Base-by-base conservation (phyloP, 768 basidiomycete species). In the Cystobasidiopsis lactophilus region DNA sequence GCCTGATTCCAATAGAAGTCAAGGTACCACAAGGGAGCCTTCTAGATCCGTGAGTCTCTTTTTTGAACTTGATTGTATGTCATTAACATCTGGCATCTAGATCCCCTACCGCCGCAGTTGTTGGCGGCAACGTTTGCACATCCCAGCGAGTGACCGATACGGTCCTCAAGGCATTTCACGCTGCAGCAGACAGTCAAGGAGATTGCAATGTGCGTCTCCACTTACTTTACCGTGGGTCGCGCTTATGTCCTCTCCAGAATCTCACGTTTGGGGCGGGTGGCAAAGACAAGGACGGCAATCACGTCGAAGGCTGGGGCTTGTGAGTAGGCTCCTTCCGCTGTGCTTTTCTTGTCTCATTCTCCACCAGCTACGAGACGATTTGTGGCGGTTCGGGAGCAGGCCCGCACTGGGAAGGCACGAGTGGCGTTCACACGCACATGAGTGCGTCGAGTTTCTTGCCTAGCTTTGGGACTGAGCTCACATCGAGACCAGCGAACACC, bases 71-170 rank as follows among this genome's bases (percentile, higher is more conserved):
- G n/a, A n/a, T n/a, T n/a, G n/a, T n/a, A n/a, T n/a, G n/a, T n/a
- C n/a, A n/a, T n/a, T n/a, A n/a, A n/a, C n/a, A n/a, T n/a, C n/a
- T n/a, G n/a, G n/a, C n/a, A n/a, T n/a, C n/a, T n/a, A n/a, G n/a
- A n/a, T n/a, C n/a, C n/a, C n/a, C n/a, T 40, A 86, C 82, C 0
- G 84, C 82, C 10, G 89, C 88, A 0, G 85, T 91, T 4, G 89
- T 85, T 57, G 86, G 82, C 29, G 88, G 88, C 11, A 95, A 93
- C 63, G 85, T 89, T 1, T 69, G 85, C 41, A 88, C 85, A 3
- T 82, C 79, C 4, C 88, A 91, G 63, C 73, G 89, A n/a, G 83
- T 91, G 41, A 84, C 89, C 2, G 89, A 95, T 63, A 85, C 89
- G 2, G 82, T 95, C 31, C 69, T 95, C 33, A 85, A 82, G 64